Evolutionary conservation across 1,139 yeast genomes (phyloP).

Genomic region (Debaryomyces psychrophilus): DNA sequence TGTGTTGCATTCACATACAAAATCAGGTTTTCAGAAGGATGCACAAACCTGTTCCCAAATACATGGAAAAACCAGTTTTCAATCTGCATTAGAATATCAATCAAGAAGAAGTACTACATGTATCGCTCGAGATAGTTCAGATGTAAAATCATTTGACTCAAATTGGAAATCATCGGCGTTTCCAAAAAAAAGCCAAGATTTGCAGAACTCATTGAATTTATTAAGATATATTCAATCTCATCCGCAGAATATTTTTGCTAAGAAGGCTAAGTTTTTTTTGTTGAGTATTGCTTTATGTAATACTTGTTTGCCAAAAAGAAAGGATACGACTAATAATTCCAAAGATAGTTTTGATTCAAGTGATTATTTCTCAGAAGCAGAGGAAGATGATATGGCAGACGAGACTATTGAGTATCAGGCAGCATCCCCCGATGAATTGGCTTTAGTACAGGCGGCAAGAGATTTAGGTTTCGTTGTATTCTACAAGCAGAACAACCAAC

Average conservation of each 20-base stretch:
- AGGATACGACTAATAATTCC: slow-evolving; percentile 13
- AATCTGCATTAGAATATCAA: slow-evolving; percentile 11
- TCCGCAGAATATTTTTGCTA: slow-evolving; percentile 72
- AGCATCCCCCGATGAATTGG: slow-evolving; percentile 95
- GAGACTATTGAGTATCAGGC: slow-evolving; percentile 77
- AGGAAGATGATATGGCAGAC: slow-evolving; percentile 32
- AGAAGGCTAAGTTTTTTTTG: slow-evolving; percentile 75
- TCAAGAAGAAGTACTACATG: slow-evolving; percentile 37
- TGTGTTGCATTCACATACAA: not conserved
- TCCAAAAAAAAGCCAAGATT: slow-evolving; percentile 35
- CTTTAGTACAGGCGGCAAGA: slow-evolving; percentile 90
- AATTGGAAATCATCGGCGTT: slow-evolving; percentile 45
- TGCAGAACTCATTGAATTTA: slow-evolving; percentile 52
- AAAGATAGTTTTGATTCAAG: slow-evolving; percentile 12
- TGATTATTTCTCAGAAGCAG: slow-evolving; percentile 15
- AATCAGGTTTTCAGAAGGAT: slow-evolving; percentile 4
- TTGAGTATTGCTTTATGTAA: slow-evolving; percentile 86
- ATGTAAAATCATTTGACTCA: slow-evolving; percentile 24
- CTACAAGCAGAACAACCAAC: slow-evolving; percentile 60
- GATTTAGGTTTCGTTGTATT: slow-evolving; percentile 86
- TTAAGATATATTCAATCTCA: slow-evolving; percentile 68
- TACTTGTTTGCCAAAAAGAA: slow-evolving; percentile 73
- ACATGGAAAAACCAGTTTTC: slow-evolving; percentile 7
- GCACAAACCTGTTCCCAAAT: slow-evolving; percentile 4
- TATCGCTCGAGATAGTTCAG: slow-evolving; percentile 36